A percentile compares a stretch with the other conserved stretches of the same genome.
phyloP scores from a whole-genome alignment of 306 rosid genomes.

The Astragalus glycyphyllos region DNA sequence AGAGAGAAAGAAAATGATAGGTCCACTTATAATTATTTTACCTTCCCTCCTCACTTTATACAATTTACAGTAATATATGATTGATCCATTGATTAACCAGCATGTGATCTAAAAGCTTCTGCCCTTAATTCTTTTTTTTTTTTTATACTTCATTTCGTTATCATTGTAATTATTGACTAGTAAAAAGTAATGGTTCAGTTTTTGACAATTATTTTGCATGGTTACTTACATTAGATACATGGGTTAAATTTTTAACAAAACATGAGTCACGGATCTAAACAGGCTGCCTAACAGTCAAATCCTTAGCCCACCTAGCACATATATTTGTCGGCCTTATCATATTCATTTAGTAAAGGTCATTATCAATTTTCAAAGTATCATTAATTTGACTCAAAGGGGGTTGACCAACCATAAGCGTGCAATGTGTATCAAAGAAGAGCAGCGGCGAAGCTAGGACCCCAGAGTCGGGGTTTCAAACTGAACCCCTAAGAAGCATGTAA shows the following conservation, averaged over 20 bases:
- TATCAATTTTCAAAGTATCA: slow-evolving; percentile 19
- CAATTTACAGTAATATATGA: slow-evolving; percentile 66
- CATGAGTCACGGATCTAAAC: slow-evolving; percentile 31
- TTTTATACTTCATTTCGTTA: slow-evolving; percentile 34
- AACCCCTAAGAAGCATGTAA: too few species aligned
- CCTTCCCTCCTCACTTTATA: slow-evolving; percentile 49
- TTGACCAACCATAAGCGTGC: too few species aligned
- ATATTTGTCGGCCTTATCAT: slow-evolving; percentile 37
- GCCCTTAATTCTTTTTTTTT: slow-evolving; percentile 13
- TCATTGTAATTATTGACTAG: slow-evolving; percentile 43
- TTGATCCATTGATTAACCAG: slow-evolving; percentile 67
- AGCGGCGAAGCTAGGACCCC: too few species aligned
- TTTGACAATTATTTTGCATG: slow-evolving; percentile 66
- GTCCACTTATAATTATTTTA: slow-evolving; percentile 36
- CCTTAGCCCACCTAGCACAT: slow-evolving; percentile 17
- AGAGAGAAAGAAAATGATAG: slow-evolving; percentile 33
- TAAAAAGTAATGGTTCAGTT: slow-evolving; percentile 43
- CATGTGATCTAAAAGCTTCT: slow-evolving; percentile 44
- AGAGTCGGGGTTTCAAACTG: too few species aligned
- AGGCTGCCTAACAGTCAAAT: slow-evolving; percentile 20
- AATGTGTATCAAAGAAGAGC: too few species aligned
- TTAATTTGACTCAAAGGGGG: too few species aligned
- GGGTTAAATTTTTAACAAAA: slow-evolving; percentile 30
- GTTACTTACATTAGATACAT: too few species aligned
- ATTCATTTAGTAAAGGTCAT: slow-evolving; percentile 36